phyloP scores from a whole-genome alignment of 805 yeast genomes.

The Millerago galiae region DNA sequence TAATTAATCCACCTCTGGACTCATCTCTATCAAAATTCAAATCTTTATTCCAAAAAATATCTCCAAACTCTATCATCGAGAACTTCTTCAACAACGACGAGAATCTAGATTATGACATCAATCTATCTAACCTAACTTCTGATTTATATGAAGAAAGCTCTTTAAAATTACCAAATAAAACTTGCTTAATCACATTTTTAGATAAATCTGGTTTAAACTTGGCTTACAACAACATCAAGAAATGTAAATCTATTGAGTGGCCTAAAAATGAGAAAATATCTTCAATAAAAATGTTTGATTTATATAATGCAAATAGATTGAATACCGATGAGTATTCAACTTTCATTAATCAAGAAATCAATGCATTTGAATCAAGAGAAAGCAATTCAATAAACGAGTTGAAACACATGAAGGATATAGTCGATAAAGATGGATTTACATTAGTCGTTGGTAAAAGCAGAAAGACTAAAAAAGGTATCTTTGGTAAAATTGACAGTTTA shows the following conservation, averaged over 20 bases:
- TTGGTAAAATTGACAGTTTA: conserved; percentile 45
- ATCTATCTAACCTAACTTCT: conserved; percentile 54
- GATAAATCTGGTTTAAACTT: conserved; percentile 63
- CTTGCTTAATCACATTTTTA: conserved; percentile 67
- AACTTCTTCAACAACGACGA: conserved; percentile 36
- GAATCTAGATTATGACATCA: conserved; percentile 39
- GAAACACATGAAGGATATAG: conserved; percentile 49
- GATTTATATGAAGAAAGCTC: conserved; percentile 37
- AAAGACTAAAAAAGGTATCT: conserved; percentile 67
- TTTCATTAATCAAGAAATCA: conserved; percentile 51
- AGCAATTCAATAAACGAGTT: conserved; percentile 46
- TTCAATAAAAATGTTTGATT: conserved; percentile 34
- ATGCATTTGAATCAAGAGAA: conserved; percentile 66
- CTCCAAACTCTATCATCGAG: conserved; percentile 62
- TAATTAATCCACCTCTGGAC: conserved; percentile 68
- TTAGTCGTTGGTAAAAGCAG: conserved; percentile 83
- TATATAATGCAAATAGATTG: conserved; percentile 34
- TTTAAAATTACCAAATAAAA: conserved; percentile 58
- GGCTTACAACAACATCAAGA: conserved; percentile 58
- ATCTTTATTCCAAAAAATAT: conserved; percentile 49
- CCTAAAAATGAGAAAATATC: conserved; percentile 26
- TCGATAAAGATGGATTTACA: conserved; percentile 93
- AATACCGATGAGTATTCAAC: conserved; percentile 46
- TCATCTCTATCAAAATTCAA: conserved; percentile 48
- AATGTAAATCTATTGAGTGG: conserved; percentile 30